phyloP scores from a whole-genome alignment of 768 basidiomycete genomes.

The Hypsizygus marmoreus region DNA sequence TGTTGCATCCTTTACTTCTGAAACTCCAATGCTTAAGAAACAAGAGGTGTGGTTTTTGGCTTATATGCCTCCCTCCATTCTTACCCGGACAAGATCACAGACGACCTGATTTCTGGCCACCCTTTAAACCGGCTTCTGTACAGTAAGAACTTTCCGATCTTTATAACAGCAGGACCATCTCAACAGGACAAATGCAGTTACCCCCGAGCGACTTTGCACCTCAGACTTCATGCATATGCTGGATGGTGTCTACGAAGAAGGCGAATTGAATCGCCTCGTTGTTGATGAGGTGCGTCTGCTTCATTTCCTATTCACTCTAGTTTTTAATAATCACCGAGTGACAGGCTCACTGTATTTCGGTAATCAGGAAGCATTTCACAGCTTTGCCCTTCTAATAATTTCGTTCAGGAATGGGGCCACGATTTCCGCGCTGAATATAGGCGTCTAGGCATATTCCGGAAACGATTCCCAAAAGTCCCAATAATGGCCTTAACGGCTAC shows the following conservation, averaged over 20 bases:
- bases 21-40: slow-evolving; percentile 57
- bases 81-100: slow-evolving; percentile 49
- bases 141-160: slow-evolving; percentile 44
- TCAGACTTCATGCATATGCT: slow-evolving; percentile 56
- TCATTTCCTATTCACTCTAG: neutral
- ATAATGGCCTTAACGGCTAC: slow-evolving; percentile 90
- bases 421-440: slow-evolving; percentile 79
- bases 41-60: slow-evolving; percentile 41
- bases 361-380: slow-evolving; percentile 28
- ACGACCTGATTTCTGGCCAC: slow-evolving; percentile 60
- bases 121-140: slow-evolving; percentile 69
- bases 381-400: neutral
- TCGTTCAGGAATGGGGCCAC: slow-evolving; percentile 79
- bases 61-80: neutral
- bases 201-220: slow-evolving; percentile 72
- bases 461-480: slow-evolving; percentile 66
- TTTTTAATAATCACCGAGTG: slow-evolving; percentile 3
- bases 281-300: slow-evolving; percentile 67
- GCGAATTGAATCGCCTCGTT: slow-evolving; percentile 70
- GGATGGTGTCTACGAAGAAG: slow-evolving; percentile 48
- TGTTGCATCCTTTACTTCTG: slow-evolving; percentile 68
- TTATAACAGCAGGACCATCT: neutral
- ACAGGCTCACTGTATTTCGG: slow-evolving; percentile 84
- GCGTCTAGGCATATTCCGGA: slow-evolving; percentile 68
- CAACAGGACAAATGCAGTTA: slow-evolving; percentile 49